These are phyloP conservation scores for Euryodendron excelsum DNA, from an alignment of 148 eudicot species.

Conservation along the genomic window DNA sequence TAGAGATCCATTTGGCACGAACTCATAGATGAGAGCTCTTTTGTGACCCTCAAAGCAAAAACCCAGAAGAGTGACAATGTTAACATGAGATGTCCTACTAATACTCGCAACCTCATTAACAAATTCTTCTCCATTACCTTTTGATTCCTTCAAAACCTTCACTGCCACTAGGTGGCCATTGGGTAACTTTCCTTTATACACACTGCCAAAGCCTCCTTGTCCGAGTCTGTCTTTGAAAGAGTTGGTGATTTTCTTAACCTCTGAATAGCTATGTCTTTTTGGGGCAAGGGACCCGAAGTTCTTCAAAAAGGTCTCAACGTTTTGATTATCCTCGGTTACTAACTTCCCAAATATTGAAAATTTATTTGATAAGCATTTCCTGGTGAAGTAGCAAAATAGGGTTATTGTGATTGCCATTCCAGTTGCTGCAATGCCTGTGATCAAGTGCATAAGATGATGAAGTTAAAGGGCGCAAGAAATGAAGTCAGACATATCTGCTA, in stretches of 20 bases:
- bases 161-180: slow-evolving; percentile 21
- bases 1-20: slow-evolving; percentile 25
- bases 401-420: not conserved
- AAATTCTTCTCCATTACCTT: slow-evolving; percentile 24
- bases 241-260: slow-evolving; percentile 24
- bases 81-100: slow-evolving; percentile 25
- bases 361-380: not conserved
- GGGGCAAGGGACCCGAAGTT: not conserved
- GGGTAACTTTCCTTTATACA: slow-evolving; percentile 17
- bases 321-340: not conserved
- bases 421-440: not conserved
- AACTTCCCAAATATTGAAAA: not conserved
- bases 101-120: slow-evolving; percentile 28
- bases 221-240: slow-evolving; percentile 18
- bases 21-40: slow-evolving; percentile 23
- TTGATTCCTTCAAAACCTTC: slow-evolving; percentile 18
- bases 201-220: slow-evolving; percentile 26
- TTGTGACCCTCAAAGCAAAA: slow-evolving; percentile 20
- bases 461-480: not conserved
- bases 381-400: not conserved
- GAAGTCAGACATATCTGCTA: too few relatives aligned
- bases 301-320: not conserved
- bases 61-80: slow-evolving; percentile 23
- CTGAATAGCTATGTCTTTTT: slow-evolving; percentile 14
- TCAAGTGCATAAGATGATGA: not conserved